Conservation (phyloP, 139 green algal species). For the Tetradesmus lagerheimii region DNA sequence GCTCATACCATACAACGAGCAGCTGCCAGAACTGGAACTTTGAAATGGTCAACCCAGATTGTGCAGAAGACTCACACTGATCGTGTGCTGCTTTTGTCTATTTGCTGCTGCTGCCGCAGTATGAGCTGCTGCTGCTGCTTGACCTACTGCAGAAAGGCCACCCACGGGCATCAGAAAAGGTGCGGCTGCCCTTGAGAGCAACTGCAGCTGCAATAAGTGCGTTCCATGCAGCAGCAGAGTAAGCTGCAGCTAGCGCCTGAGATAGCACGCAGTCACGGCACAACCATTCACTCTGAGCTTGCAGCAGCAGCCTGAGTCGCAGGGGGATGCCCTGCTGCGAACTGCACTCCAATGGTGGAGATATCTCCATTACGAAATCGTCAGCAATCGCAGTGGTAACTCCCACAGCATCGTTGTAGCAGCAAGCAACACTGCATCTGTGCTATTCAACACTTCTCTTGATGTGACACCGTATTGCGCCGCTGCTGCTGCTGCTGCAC, state of each 20-base stretch:
- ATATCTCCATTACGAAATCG: neutral
- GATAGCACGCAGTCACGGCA: too few species aligned
- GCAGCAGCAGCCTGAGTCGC: neutral
- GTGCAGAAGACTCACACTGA: neutral
- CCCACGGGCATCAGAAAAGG: slow-evolving; percentile 69
- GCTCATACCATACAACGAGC: neutral
- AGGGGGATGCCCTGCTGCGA: neutral
- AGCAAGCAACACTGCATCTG: neutral
- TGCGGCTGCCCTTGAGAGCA: slow-evolving; percentile 35
- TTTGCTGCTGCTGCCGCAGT: slow-evolving; percentile 57
- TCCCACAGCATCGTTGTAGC: neutral
- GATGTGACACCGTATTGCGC: neutral
- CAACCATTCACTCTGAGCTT: neutral
- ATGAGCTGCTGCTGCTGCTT: slow-evolving; percentile 76
- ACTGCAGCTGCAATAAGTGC: neutral
- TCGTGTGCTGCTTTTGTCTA: neutral
- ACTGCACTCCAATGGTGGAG: neutral
- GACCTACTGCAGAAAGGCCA: slow-evolving; percentile 80
- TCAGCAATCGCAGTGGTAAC: neutral
- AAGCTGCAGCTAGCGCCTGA: too few species aligned
- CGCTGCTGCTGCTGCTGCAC: neutral
- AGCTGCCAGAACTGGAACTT: neutral
- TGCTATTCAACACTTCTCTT: neutral
- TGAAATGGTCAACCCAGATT: neutral
- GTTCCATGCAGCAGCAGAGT: too few species aligned